A percentile compares a stretch with the other conserved stretches of the same genome.
phyloP scores from a whole-genome alignment of 352 stramenopile genomes.

The Phytophthora sp. region DNA sequence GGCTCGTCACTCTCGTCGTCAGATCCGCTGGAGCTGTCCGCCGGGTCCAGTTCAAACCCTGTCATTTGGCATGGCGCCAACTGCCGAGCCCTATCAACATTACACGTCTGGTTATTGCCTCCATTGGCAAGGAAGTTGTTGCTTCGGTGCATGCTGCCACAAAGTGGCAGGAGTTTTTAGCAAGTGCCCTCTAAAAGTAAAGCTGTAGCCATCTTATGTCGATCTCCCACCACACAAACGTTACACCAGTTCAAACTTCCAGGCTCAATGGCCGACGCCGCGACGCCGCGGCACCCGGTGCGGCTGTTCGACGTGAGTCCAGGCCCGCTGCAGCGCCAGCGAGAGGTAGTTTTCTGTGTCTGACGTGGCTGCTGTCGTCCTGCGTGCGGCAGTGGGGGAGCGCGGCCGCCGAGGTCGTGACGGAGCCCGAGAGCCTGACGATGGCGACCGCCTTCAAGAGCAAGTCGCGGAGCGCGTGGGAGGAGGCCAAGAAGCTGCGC shows the following conservation, averaged over 20 bases:
- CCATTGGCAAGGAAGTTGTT: no score
- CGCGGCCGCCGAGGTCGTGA: slow-evolving; percentile 16
- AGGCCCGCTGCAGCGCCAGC: no score
- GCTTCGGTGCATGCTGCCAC: no score
- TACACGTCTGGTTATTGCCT: no score
- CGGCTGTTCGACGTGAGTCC: slow-evolving; percentile 36
- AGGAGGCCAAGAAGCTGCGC: slow-evolving; percentile 50
- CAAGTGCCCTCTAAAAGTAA: no score
- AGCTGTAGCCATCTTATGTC: no score
- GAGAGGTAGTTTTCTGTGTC: not conserved
- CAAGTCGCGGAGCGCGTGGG: slow-evolving; percentile 50
- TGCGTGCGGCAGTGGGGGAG: slow-evolving; percentile 17
- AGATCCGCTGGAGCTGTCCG: slow-evolving; percentile 31
- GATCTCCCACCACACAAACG: no score
- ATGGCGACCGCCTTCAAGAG: slow-evolving; percentile 54
- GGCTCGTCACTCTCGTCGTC: slow-evolving; percentile 16
- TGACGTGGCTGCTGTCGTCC: no score
- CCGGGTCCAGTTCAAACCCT: slow-evolving; percentile 46
- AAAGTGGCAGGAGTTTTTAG: no score
- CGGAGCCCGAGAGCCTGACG: slow-evolving; percentile 39
- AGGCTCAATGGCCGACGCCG: slow-evolving; percentile 3
- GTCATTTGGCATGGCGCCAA: no score
- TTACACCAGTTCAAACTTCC: no score
- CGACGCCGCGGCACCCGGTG: slow-evolving; percentile 23
- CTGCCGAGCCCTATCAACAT: no score